Evolutionary conservation across 192 early-diverging fungal species (phyloP).

Genomic region (Backusella morwellensis): DNA sequence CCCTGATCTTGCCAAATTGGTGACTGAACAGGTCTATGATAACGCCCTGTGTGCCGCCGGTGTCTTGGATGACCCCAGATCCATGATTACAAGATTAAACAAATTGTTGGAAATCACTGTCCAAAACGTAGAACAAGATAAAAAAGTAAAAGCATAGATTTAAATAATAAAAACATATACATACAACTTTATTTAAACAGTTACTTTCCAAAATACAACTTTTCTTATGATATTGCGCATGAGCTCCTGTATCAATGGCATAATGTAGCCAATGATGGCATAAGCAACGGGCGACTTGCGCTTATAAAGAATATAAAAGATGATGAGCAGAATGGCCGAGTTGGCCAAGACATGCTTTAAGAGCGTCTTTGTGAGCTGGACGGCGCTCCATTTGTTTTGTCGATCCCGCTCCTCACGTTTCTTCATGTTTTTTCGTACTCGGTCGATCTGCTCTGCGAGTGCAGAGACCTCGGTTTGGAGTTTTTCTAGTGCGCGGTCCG

Average conservation of each 20-base stretch:
- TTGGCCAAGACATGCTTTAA: slow-evolving; percentile 21
- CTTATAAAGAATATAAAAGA: slow-evolving; percentile 11
- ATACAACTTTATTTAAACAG: background rate
- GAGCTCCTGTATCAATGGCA: background rate
- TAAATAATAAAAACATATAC: background rate
- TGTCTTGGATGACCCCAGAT: slow-evolving; percentile 73
- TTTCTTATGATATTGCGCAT: background rate
- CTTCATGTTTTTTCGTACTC: slow-evolving; percentile 5
- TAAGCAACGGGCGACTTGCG: slow-evolving; percentile 18
- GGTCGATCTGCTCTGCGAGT: slow-evolving; percentile 21
- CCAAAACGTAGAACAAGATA: slow-evolving; percentile 29
- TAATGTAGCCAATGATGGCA: background rate
- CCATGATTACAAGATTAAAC: slow-evolving; percentile 76
- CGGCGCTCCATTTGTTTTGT: slow-evolving; percentile 10
- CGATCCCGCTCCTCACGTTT: slow-evolving; percentile 12
- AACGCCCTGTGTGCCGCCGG: slow-evolving; percentile 78
- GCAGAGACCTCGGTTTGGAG: slow-evolving; percentile 27
- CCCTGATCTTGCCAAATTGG: slow-evolving; percentile 62
- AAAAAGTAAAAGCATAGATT: slow-evolving; percentile 14
- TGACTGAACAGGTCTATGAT: slow-evolving; percentile 70
- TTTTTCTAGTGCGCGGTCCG: slow-evolving; percentile 20
- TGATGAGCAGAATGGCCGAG: slow-evolving; percentile 7
- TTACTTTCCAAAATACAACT: slow-evolving; percentile 8
- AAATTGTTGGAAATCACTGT: slow-evolving; percentile 46
- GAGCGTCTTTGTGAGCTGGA: slow-evolving; percentile 4